Conservation (phyloP, 805 yeast species). For the Ogataea salicorniae region DNA sequence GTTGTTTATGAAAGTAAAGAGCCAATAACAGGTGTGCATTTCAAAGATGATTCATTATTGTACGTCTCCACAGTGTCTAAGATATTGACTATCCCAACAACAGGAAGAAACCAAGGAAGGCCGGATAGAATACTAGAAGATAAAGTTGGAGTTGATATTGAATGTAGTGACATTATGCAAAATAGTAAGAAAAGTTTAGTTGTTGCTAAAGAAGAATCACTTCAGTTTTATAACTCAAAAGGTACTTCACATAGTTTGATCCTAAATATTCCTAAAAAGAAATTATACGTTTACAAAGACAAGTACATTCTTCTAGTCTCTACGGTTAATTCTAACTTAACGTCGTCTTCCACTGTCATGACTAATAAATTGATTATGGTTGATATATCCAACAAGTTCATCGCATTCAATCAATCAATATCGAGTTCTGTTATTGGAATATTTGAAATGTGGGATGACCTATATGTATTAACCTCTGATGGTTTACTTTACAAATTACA, state of each 20-base stretch:
- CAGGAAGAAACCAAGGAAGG: conserved; percentile 71
- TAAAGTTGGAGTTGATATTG: conserved; percentile 43
- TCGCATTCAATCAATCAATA: conserved; percentile 66
- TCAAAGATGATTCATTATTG: conserved; percentile 50
- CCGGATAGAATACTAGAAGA: conserved; percentile 45
- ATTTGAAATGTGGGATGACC: conserved; percentile 50
- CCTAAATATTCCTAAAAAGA: conserved; percentile 52
- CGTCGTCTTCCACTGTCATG: conserved; percentile 16
- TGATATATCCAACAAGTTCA: conserved; percentile 64
- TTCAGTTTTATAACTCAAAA: conserved; percentile 55
- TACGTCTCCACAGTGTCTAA: conserved; percentile 74
- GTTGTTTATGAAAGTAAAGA: conserved; percentile 66
- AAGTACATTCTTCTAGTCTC: conserved; percentile 59
- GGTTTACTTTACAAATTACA: conserved; percentile 66
- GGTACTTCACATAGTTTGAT: conserved; percentile 51
- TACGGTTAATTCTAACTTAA: conserved; percentile 35
- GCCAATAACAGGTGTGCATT: conserved; percentile 74
- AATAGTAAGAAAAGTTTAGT: conserved; percentile 36
- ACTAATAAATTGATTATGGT: conserved; percentile 60
- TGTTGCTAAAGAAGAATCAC: conserved; percentile 58
- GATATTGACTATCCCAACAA: conserved; percentile 65
- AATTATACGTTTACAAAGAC: conserved; percentile 36
- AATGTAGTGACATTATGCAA: conserved; percentile 38
- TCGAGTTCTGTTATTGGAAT: conserved; percentile 58
- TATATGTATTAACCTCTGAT: conserved; percentile 64